Evolutionary conservation across 2,329 filamentous ascomycete species (phyloP), one percentile per base, ranked within the genome.

Genomic region (Xylariales sp.): DNA sequence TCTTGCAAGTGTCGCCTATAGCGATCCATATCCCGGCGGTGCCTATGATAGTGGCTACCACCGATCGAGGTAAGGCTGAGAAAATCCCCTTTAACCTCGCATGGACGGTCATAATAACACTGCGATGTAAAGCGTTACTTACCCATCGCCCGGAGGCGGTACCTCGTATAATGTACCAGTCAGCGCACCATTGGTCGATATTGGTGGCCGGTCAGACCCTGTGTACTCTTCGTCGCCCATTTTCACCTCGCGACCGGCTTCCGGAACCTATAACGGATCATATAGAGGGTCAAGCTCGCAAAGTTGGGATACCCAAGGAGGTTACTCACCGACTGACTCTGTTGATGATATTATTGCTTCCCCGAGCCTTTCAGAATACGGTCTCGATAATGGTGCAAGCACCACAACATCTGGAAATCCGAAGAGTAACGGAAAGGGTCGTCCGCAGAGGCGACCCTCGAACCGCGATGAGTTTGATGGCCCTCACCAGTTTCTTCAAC

Each of bases 381-480:
- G 73, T 5, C 58, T 76, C 49, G 79, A 83, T 39, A 71, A 73
- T 51, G 65, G 66, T 38, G 55, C 55, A 22, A 64, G 66, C 42
- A 7, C 18, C 3, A 55, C 63, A 25, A 60, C 65, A 24, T 59
- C 65, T 3, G 64, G 62, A 47, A 74, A 71, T 51, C 60, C 63
- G 44, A 76, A 73, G 53, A 57, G 60, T 31, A 63, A 62, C 36
- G 65, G 67, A 38, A 77, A 76, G 54, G 62, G 65, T 38, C 68
- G 72, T 29, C 66, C 75, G 12, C 82, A 86, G 57, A 75, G 85
- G 52, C 77, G 84, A 21, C 80, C 86, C 19, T 87, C 84, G 31
- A 90, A 90, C 66, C 77, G 88, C 46, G 88, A 94, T 69, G 88
- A 93, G 64, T 94, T 94, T 64, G 88, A 93, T 64, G 88, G 88